Conservation (phyloP, 2,329 filamentous ascomycete species). For the Nectriaceae sp. region DNA sequence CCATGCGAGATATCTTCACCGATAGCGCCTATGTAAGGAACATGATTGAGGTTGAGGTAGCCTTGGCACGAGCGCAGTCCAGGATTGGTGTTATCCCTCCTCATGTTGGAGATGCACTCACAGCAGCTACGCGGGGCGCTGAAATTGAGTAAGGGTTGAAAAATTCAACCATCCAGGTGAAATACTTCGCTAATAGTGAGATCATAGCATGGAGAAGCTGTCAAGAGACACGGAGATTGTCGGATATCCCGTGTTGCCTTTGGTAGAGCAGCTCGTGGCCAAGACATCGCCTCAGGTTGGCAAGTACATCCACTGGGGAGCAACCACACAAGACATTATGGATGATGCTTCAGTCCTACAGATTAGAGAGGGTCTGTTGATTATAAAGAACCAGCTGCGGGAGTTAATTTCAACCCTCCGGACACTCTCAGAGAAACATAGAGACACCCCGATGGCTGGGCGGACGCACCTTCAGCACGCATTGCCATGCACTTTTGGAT, state of each 20-base stretch:
- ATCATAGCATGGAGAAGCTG: neutral
- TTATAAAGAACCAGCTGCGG: slow-evolving; percentile 47
- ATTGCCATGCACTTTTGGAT: slow-evolving; percentile 56
- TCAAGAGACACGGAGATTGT: slow-evolving; percentile 48
- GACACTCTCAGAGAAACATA: slow-evolving; percentile 44
- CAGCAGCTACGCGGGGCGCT: neutral
- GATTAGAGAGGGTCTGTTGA: slow-evolving; percentile 50
- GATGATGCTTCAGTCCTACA: slow-evolving; percentile 55
- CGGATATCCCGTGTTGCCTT: slow-evolving; percentile 54
- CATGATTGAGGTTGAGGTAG: neutral
- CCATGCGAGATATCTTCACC: neutral
- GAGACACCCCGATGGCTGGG: slow-evolving; percentile 58
- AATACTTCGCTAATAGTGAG: too few species aligned
- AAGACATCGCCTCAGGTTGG: slow-evolving; percentile 3
- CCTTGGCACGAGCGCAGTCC: neutral
- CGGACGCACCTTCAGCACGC: slow-evolving; percentile 59
- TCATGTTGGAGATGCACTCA: neutral
- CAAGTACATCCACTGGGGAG: slow-evolving; percentile 59
- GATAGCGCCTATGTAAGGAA: neutral
- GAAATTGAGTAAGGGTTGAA: neutral
- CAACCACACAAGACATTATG: slow-evolving; percentile 62
- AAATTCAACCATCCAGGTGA: too few species aligned
- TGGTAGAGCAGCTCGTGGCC: slow-evolving; percentile 43
- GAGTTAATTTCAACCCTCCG: slow-evolving; percentile 47
- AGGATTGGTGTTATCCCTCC: neutral